phyloP scores from a whole-genome alignment of 2,329 filamentous ascomycete genomes.

The Juglanconis juglandina region DNA sequence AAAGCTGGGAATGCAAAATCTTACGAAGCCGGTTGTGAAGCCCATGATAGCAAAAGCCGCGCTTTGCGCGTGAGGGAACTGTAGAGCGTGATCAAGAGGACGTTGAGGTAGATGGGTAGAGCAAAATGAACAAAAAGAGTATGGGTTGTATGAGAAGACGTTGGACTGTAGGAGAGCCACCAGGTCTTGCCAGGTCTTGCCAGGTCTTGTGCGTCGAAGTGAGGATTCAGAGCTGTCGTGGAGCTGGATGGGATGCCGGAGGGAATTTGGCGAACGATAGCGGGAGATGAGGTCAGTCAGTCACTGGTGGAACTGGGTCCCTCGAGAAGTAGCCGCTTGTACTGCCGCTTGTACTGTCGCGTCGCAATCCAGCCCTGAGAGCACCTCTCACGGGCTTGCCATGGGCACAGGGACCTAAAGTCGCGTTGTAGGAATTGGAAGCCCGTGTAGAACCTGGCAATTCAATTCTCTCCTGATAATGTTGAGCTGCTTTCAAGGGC shows the following conservation, averaged over 20 bases:
- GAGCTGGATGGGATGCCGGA: neutral
- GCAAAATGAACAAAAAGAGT: neutral
- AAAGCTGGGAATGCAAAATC: constrained; percentile 29
- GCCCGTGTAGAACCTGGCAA: too few species aligned
- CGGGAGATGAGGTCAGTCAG: constrained; percentile 15
- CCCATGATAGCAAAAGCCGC: constrained; percentile 52
- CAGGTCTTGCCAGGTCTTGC: neutral
- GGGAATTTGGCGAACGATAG: neutral
- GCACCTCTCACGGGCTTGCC: too few species aligned
- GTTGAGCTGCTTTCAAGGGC: too few species aligned
- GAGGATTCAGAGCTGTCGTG: neutral
- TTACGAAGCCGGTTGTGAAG: constrained; percentile 71
- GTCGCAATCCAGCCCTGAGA: neutral
- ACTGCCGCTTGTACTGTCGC: neutral
- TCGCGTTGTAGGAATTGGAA: too few species aligned
- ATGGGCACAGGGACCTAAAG: too few species aligned
- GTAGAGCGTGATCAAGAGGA: constrained; percentile 23
- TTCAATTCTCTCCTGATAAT: too few species aligned
- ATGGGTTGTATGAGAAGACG: neutral
- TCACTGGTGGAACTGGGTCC: neutral
- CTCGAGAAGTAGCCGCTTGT: neutral
- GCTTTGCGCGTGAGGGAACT: constrained; percentile 2
- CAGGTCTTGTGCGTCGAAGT: neutral
- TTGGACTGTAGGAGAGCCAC: neutral
- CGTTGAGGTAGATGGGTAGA: neutral